Conservation (phyloP, 164 flowering plant genomes). For the Stephania japonica region DNA sequence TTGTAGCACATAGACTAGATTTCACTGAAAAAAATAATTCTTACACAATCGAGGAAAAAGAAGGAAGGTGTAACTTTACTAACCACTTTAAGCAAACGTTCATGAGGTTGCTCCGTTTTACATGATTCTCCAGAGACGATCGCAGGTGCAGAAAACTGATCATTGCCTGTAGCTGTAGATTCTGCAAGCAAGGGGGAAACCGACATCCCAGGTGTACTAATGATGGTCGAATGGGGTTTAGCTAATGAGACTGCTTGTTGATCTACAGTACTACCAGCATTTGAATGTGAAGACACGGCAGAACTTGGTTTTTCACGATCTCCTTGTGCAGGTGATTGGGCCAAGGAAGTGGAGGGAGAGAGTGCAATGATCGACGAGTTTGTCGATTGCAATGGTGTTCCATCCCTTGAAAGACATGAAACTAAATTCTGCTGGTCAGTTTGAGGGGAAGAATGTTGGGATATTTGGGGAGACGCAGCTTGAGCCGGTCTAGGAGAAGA, state of each 20-base stretch:
- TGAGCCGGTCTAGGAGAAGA: conserved; percentile 65
- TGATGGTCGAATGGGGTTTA: conserved; percentile 53
- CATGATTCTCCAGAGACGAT: conserved; percentile 42
- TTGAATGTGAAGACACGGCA: conserved; percentile 46
- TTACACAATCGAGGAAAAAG: background rate
- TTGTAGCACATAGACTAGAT: background rate
- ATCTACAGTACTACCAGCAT: conserved; percentile 49
- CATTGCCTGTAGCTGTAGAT: conserved; percentile 45
- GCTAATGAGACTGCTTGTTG: conserved; percentile 35
- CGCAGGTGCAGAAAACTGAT: conserved; percentile 40
- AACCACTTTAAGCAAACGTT: conserved; percentile 71
- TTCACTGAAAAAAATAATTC: background rate
- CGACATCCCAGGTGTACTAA: conserved; percentile 85
- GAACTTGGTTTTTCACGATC: conserved; percentile 57
- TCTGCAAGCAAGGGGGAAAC: conserved; percentile 89
- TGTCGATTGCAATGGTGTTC: conserved; percentile 64
- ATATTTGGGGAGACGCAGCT: conserved; percentile 60
- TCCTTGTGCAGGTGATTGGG: conserved; percentile 71
- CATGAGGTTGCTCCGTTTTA: conserved; percentile 62
- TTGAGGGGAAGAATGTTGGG: conserved; percentile 72
- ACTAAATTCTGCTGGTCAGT: conserved; percentile 66
- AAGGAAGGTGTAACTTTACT: conserved; percentile 17
- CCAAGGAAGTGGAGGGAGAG: conserved; percentile 76
- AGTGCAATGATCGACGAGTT: conserved; percentile 66
- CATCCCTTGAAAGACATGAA: conserved; percentile 44